A percentile compares a stretch with the other conserved stretches of the same genome.
Conservation (phyloP, 2,329 filamentous ascomycete genomes). For the Cordyceps fumosorosea region DNA sequence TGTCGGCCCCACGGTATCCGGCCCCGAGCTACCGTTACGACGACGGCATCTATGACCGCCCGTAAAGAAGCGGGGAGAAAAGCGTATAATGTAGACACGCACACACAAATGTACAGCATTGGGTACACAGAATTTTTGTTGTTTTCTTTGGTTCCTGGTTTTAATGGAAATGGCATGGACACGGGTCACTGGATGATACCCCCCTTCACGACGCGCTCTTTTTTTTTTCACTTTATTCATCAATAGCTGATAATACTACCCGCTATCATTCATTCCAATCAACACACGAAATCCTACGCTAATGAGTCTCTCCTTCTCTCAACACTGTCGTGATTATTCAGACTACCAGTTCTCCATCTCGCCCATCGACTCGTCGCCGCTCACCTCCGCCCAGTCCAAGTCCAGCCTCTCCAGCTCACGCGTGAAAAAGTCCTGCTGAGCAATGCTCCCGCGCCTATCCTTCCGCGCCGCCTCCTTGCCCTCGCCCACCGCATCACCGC, state of each 20-base stretch:
- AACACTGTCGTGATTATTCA: background rate
- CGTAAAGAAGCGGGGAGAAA: constrained; percentile 4
- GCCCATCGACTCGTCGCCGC: constrained; percentile 26
- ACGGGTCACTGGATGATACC: constrained; percentile 5
- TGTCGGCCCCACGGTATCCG: constrained; percentile 13
- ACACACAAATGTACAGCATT: background rate
- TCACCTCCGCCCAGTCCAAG: constrained; percentile 39
- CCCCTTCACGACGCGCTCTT: background rate
- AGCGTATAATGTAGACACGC: background rate
- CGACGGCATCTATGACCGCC: constrained; percentile 31
- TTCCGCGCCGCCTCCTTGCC: constrained; percentile 22
- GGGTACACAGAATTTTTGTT: background rate
- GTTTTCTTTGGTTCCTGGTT: background rate
- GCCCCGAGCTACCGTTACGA: constrained; percentile 27
- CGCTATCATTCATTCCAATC: background rate
- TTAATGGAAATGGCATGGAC: background rate
- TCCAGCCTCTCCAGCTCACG: constrained; percentile 71
- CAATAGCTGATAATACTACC: constrained; percentile 2
- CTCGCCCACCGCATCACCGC: constrained; percentile 48
- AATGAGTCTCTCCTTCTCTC: background rate
- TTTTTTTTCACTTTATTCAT: background rate
- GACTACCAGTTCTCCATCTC: constrained; percentile 27
- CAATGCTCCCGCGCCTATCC: background rate
- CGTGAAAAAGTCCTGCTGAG: constrained; percentile 68
- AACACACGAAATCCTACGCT: background rate